These are phyloP conservation scores for Cercospora sp. DNA, from an alignment of 2,329 filamentous ascomycete genomes.

Conservation along the genomic window DNA sequence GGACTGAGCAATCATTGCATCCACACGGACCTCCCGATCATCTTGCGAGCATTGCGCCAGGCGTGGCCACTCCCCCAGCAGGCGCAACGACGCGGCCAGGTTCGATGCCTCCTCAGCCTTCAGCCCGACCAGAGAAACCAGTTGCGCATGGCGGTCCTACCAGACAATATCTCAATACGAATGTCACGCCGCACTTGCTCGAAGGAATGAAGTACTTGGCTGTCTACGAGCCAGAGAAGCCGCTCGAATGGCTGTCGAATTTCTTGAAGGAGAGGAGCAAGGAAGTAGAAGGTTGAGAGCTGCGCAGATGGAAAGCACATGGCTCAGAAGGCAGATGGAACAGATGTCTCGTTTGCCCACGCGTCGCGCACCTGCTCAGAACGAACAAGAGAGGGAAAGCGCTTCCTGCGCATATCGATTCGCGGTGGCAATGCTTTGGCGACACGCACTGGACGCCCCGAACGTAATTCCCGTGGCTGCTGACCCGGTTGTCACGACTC, in stretches of 20 bases:
- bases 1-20: conserved; percentile 5
- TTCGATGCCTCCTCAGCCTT: conserved; percentile 36
- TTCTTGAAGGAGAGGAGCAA: conserved; percentile 50
- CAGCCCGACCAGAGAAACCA: conserved; percentile 39
- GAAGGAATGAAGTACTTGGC: conserved; percentile 55
- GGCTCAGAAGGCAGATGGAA: background rate
- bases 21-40: conserved; percentile 20
- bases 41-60: conserved; percentile 24
- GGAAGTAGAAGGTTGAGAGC: conserved; percentile 47
- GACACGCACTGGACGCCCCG: background rate
- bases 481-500: background rate
- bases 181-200: conserved; percentile 52
- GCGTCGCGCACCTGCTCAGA: background rate
- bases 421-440: background rate
- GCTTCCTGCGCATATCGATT: background rate
- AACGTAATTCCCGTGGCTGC: background rate
- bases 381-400: background rate
- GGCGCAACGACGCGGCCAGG: conserved; percentile 28
- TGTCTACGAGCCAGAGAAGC: conserved; percentile 53
- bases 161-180: conserved; percentile 51
- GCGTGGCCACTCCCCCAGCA: conserved; percentile 30
- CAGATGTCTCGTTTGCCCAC: background rate
- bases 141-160: conserved; percentile 51
- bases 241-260: conserved; percentile 51
- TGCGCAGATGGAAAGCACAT: background rate